Conservation (phyloP, 129 eudicot genomes). For the Flaveria robusta region DNA sequence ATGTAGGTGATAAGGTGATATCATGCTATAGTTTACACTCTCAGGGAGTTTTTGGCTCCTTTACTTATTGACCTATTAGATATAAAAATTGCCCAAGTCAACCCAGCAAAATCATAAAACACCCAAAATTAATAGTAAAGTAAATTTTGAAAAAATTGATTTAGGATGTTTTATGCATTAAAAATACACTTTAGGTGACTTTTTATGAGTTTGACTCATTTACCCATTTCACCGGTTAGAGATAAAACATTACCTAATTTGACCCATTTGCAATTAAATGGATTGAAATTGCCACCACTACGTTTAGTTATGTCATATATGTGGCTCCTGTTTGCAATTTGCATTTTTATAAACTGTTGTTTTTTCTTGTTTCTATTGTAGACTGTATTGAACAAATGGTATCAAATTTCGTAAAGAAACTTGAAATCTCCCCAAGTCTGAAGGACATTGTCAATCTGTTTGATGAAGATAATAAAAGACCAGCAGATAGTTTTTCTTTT, state of each 20-base stretch:
- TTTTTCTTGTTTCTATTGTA: constrained; percentile 23
- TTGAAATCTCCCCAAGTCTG: constrained; percentile 64
- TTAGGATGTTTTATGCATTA: too few relatives aligned
- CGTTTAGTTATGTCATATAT: too few relatives aligned
- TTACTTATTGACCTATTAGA: background rate
- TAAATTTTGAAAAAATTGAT: too few relatives aligned
- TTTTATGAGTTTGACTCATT: too few relatives aligned
- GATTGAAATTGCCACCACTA: background rate
- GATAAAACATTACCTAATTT: background rate
- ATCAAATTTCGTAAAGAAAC: constrained; percentile 33
- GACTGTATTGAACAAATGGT: constrained; percentile 79
- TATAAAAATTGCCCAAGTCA: background rate
- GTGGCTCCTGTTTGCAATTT: constrained; percentile 8
- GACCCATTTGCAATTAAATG: background rate
- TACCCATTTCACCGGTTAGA: too few relatives aligned
- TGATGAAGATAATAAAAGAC: constrained; percentile 46
- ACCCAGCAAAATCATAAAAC: too few relatives aligned
- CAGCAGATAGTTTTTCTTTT: constrained; percentile 33
- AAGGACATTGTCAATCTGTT: constrained; percentile 49
- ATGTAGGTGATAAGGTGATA: background rate
- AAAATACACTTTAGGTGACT: too few relatives aligned
- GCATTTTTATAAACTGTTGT: constrained; percentile 16
- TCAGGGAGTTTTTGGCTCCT: background rate
- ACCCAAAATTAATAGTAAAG: too few relatives aligned
- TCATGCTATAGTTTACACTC: background rate